Evolutionary conservation across 257 asterid species (phyloP).

Genomic region (Nicotiana knightiana): DNA sequence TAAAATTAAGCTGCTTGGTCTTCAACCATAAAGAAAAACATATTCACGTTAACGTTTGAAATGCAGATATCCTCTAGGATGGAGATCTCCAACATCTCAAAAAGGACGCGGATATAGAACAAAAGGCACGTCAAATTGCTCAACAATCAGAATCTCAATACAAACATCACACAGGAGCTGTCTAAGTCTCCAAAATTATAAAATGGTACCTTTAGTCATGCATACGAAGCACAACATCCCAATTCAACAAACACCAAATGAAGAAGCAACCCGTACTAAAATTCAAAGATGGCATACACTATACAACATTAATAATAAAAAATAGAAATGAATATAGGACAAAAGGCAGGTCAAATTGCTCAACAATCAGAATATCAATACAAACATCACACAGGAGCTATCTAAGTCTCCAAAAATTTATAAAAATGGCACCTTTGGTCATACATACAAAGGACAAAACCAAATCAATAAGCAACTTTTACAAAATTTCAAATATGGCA

Average conservation of each 20-base stretch:
- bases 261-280: background rate
- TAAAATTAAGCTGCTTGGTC: background rate
- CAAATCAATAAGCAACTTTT: background rate
- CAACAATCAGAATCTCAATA: background rate
- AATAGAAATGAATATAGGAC: background rate
- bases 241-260: background rate
- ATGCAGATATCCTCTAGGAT: background rate
- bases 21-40: background rate
- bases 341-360: background rate
- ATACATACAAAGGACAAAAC: background rate
- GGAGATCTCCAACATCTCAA: background rate
- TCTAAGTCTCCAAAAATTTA: too few relatives aligned
- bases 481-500: background rate
- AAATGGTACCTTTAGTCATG: background rate
- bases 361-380: background rate
- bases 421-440: background rate
- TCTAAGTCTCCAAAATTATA: background rate
- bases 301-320: background rate
- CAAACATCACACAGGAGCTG: background rate
- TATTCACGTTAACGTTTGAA: background rate
- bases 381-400: background rate
- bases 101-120: background rate
- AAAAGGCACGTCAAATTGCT: background rate
- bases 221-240: background rate
- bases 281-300: background rate